A percentile compares a stretch with the other conserved stretches of the same genome.
Conservation (phyloP, 169 alveolate genomes). For the Plasmodium yoelii region DNA sequence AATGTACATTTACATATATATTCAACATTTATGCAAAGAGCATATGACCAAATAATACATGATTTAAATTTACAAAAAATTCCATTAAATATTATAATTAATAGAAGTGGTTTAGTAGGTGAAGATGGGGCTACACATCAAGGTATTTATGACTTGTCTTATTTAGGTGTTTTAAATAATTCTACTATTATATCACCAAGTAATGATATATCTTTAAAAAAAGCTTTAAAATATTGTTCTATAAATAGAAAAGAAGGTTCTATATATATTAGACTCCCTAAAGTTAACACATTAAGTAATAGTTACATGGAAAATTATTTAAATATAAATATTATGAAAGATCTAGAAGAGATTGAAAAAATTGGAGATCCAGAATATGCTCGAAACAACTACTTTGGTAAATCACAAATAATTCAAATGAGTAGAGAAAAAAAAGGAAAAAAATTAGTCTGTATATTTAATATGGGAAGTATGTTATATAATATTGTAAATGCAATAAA, state of each 20-base stretch:
- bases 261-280: constrained; percentile 41
- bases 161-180: constrained; percentile 86
- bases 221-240: constrained; percentile 15
- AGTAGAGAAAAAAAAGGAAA: background rate
- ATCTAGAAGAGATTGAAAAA: constrained; percentile 7
- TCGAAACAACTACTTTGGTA: constrained; percentile 14
- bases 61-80: constrained; percentile 87
- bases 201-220: constrained; percentile 81
- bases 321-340: constrained; percentile 16
- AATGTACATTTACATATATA: constrained; percentile 87
- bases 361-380: background rate
- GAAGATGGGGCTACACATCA: constrained; percentile 92
- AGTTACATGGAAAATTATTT: constrained; percentile 22
- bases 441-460: constrained; percentile 32
- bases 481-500: constrained; percentile 54
- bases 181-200: constrained; percentile 87
- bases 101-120: constrained; percentile 91
- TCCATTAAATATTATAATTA: constrained; percentile 85
- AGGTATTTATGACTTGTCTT: constrained; percentile 88
- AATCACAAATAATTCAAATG: constrained; percentile 49
- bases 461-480: constrained; percentile 71
- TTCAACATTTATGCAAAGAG: constrained; percentile 92
- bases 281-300: constrained; percentile 29
- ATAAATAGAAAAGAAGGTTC: constrained; percentile 22
- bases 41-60: constrained; percentile 89